Conservation (phyloP, 805 yeast genomes). For the Candida fluviatilis region DNA sequence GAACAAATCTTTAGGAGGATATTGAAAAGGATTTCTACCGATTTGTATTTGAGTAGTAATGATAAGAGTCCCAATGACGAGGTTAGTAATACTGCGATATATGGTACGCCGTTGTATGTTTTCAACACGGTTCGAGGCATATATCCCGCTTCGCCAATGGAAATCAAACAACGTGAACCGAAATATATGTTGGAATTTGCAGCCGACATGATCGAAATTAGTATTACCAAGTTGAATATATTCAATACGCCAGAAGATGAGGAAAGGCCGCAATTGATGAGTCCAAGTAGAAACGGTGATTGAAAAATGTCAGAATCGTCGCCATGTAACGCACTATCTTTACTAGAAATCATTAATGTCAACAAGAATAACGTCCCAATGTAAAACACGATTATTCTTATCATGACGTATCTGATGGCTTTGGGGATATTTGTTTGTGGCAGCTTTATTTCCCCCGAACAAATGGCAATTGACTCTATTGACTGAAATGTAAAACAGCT, state of each 20-base stretch:
- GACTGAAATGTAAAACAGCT: slow-evolving; percentile 76
- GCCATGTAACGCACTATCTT: slow-evolving; percentile 8
- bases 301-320: slow-evolving; percentile 12
- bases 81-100: slow-evolving; percentile 15
- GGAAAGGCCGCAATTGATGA: slow-evolving; percentile 13
- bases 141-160: slow-evolving; percentile 11
- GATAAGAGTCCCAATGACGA: slow-evolving; percentile 18
- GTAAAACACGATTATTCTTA: slow-evolving; percentile 59
- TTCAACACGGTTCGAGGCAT: slow-evolving; percentile 6
- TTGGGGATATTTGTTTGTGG: slow-evolving; percentile 15
- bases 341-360: slow-evolving; percentile 60
- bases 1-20: slow-evolving; percentile 19
- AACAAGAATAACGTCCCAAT: slow-evolving; percentile 57
- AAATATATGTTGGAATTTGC: slow-evolving; percentile 26
- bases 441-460: slow-evolving; percentile 59
- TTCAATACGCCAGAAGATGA: slow-evolving; percentile 10
- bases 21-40: slow-evolving; percentile 14
- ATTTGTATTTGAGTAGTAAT: slow-evolving; percentile 13
- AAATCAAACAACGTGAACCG: slow-evolving; percentile 19
- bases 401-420: slow-evolving; percentile 60
- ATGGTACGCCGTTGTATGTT: slow-evolving; percentile 15
- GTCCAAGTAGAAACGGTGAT: slow-evolving; percentile 22
- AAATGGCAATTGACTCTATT: slow-evolving; percentile 63
- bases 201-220: slow-evolving; percentile 20
- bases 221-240: slow-evolving; percentile 17